Evolutionary conservation across 169 alveolate species (phyloP).

Genomic region (Ichthyophthirius multifiliis): DNA sequence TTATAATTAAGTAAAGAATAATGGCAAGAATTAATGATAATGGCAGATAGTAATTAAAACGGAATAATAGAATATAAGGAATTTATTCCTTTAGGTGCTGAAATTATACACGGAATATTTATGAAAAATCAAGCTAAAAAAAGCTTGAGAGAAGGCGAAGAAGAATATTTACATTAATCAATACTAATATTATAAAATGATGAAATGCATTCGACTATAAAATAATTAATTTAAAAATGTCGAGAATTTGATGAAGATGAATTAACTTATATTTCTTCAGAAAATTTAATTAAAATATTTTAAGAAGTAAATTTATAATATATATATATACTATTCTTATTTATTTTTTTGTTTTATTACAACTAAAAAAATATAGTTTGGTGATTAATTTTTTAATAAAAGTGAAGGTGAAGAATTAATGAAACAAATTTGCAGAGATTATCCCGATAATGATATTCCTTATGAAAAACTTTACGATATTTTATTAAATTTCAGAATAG

Average conservation of each 20-base stretch:
- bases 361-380: neutral
- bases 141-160: conserved; percentile 35
- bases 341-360: neutral
- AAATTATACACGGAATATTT: conserved; percentile 31
- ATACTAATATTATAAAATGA: conserved; percentile 11
- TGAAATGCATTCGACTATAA: conserved; percentile 3
- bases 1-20: conserved; percentile 15
- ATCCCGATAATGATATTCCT: conserved; percentile 5
- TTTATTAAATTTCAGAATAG: neutral
- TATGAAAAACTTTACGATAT: conserved; percentile 4
- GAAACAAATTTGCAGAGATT: neutral
- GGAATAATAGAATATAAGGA: conserved; percentile 31
- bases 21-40: conserved; percentile 12
- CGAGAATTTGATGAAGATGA: conserved; percentile 35
- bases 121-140: conserved; percentile 29
- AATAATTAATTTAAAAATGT: conserved; percentile 9
- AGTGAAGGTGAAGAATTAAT: neutral
- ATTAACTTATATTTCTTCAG: neutral
- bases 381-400: neutral
- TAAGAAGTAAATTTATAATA: conserved; percentile 9
- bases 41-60: conserved; percentile 21
- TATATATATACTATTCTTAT: neutral
- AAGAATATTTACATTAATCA: conserved; percentile 27
- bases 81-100: conserved; percentile 29
- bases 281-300: neutral